These are phyloP conservation scores for Xenoacremonium recifei DNA, from an alignment of 2,329 filamentous ascomycete species.

Conservation along the genomic window DNA sequence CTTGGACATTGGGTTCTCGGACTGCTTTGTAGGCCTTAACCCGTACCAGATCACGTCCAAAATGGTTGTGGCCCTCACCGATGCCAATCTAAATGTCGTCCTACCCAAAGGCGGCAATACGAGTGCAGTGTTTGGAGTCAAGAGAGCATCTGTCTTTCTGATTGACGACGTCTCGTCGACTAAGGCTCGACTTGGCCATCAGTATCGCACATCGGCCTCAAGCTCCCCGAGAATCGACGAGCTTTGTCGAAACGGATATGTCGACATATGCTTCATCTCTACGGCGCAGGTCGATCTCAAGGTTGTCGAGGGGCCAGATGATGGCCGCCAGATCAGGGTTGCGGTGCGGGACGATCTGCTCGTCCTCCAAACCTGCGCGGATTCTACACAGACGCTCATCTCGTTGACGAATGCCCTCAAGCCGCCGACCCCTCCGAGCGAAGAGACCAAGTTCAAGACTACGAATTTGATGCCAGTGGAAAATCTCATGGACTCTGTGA, in stretches of 20 bases:
- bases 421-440: constrained; percentile 80
- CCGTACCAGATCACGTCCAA: constrained; percentile 75
- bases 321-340: constrained; percentile 69
- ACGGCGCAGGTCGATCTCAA: constrained; percentile 70
- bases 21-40: constrained; percentile 83
- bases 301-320: constrained; percentile 52
- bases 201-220: constrained; percentile 33
- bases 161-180: constrained; percentile 67
- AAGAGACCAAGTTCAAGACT: constrained; percentile 79
- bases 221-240: constrained; percentile 52
- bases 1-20: constrained; percentile 72
- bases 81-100: constrained; percentile 68
- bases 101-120: constrained; percentile 66
- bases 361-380: constrained; percentile 91
- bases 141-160: constrained; percentile 78
- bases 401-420: constrained; percentile 74
- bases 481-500: constrained; percentile 87
- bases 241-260: constrained; percentile 69
- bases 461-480: constrained; percentile 84
- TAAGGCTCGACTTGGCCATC: constrained; percentile 11
- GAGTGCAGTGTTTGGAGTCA: constrained; percentile 64
- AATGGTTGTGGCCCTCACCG: constrained; percentile 73
- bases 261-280: constrained; percentile 84
- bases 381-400: constrained; percentile 92
- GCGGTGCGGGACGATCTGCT: constrained; percentile 84